Conservation (phyloP, 192 early-diverging fungal species). For the Umbelopsis sp. region DNA sequence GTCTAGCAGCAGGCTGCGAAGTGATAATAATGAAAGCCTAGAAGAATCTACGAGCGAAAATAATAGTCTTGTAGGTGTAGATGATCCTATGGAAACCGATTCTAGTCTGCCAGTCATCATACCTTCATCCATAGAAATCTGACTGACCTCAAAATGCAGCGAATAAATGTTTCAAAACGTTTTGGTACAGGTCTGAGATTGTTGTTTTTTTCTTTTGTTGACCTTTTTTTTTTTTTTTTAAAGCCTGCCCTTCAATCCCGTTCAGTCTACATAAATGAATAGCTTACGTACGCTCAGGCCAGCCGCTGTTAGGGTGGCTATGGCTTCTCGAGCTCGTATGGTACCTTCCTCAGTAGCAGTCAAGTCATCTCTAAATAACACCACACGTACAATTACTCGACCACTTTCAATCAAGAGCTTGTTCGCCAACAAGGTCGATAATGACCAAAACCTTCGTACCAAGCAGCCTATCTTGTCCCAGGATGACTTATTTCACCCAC, state of each 20-base stretch:
- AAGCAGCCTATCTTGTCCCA: constrained; percentile 41
- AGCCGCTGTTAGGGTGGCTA: neutral
- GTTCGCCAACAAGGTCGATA: constrained; percentile 9
- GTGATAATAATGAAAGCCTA: neutral
- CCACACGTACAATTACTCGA: constrained; percentile 10
- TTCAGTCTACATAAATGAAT: neutral
- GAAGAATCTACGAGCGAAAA: neutral
- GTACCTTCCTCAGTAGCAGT: neutral
- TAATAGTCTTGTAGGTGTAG: neutral
- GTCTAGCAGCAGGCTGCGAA: neutral
- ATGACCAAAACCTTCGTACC: neutral
- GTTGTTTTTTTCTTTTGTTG: neutral
- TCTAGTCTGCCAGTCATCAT: neutral
- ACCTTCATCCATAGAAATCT: no score
- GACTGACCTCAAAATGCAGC: neutral
- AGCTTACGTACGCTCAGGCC: constrained; percentile 11
- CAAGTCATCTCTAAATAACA: neutral
- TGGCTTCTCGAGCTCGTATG: neutral
- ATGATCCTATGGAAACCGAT: neutral
- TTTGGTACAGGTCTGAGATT: neutral
- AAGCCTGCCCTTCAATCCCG: neutral
- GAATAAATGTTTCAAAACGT: neutral
- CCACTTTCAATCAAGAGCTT: constrained; percentile 36
- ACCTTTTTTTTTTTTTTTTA: neutral
- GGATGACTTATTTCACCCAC: constrained; percentile 68